Conservation (phyloP, 2,329 filamentous ascomycete genomes). For the Talaromyces atroroseus region DNA sequence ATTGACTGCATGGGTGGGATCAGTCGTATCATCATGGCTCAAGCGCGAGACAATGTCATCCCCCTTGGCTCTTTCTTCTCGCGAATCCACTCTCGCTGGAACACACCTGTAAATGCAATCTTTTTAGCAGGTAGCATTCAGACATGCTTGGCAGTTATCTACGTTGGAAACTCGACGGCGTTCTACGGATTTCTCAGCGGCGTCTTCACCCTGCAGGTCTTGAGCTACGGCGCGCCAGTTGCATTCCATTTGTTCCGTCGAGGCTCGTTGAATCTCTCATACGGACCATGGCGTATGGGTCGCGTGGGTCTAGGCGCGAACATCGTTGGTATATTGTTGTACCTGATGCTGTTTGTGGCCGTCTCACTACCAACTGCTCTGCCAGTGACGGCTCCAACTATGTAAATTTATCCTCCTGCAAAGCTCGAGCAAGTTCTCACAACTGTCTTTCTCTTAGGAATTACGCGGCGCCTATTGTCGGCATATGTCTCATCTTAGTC, state of each 20-base stretch:
- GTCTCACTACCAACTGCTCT: not conserved
- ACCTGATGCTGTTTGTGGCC: not conserved
- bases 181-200: not conserved
- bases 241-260: not conserved
- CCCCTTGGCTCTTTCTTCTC: not conserved
- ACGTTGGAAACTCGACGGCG: not conserved
- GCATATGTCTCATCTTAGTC: not conserved
- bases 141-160: not conserved
- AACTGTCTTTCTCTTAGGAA: not conserved
- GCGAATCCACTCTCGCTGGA: not conserved
- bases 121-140: not conserved
- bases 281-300: not conserved
- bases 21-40: not conserved
- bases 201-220: not conserved
- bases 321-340: not conserved
- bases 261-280: not conserved
- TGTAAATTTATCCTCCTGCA: not conserved
- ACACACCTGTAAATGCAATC: not conserved
- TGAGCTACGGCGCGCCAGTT: not conserved
- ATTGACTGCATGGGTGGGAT: not conserved
- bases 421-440: not conserved
- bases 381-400: not conserved
- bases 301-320: not conserved
- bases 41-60: not conserved
- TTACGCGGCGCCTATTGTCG: not conserved